Conservation (phyloP, 352 stramenopile genomes). For the Globisporangium abappressorium region DNA sequence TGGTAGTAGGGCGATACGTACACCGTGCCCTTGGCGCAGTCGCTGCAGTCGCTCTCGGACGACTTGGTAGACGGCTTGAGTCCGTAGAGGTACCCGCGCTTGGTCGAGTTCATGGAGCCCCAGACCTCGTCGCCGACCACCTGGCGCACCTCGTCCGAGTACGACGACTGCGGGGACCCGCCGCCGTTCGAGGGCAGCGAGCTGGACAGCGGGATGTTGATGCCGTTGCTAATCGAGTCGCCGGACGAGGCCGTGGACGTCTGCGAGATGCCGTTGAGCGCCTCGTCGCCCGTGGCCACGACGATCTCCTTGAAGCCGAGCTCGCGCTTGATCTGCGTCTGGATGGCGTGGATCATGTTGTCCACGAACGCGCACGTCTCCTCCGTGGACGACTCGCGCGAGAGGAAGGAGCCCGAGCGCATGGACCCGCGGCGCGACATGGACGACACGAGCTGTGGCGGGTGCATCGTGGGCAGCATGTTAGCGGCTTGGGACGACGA, state of each 20-base stretch:
- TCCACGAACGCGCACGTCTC: constrained; percentile 63
- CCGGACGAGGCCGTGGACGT: constrained; percentile 6
- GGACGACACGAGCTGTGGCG: constrained; percentile 31
- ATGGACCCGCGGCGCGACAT: constrained; percentile 35
- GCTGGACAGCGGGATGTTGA: constrained; percentile 9
- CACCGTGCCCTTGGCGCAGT: constrained; percentile 66
- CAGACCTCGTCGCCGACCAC: constrained; percentile 21
- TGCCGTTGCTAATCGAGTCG: constrained; percentile 1
- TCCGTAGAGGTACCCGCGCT: constrained; percentile 25
- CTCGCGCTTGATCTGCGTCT: constrained; percentile 53
- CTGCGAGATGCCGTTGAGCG: constrained; percentile 5
- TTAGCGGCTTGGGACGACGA: not conserved
- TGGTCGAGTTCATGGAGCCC: constrained; percentile 16
- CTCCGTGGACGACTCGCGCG: constrained; percentile 44
- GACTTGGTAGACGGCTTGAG: constrained; percentile 19
- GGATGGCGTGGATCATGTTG: constrained; percentile 62
- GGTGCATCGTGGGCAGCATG: constrained; percentile 40
- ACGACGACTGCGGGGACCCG: constrained; percentile 15
- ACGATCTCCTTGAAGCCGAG: constrained; percentile 67
- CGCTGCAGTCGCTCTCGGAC: constrained; percentile 38
- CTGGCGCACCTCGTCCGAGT: constrained; percentile 25
- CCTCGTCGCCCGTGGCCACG: constrained; percentile 53
- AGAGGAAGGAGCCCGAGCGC: constrained; percentile 24
- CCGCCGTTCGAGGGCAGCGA: constrained; percentile 10
- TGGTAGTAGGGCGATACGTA: constrained; percentile 65